These are phyloP conservation scores for Syzygium oleosum DNA, from an alignment of 345 rosid species.

Conservation along the genomic window DNA sequence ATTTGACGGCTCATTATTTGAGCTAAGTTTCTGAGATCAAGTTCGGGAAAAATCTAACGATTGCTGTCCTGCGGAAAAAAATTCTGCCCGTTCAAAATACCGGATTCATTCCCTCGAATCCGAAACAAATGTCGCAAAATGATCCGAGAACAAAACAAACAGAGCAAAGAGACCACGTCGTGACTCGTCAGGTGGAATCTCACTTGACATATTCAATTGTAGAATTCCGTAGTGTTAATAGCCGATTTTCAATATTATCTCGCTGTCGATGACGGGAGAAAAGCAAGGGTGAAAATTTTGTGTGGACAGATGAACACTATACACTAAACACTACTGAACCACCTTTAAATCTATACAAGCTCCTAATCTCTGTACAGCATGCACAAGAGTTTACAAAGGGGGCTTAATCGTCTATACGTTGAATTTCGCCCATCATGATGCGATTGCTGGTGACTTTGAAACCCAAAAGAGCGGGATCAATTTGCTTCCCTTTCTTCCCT, in stretches of 20 bases:
- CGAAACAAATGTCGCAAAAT: neutral
- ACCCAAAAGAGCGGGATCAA: slow-evolving; percentile 86
- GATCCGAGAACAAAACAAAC: neutral
- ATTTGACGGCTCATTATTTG: neutral
- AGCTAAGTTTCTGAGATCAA: neutral
- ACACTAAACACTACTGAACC: neutral
- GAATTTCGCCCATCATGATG: slow-evolving; percentile 90
- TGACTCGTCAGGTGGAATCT: neutral
- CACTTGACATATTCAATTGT: neutral
- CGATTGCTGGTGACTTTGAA: slow-evolving; percentile 92
- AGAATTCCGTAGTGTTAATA: neutral
- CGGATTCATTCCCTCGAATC: neutral
- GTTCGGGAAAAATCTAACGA: neutral
- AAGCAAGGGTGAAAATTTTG: neutral
- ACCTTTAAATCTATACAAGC: slow-evolving; percentile 16
- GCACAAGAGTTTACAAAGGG: slow-evolving; percentile 1
- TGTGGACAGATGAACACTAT: neutral
- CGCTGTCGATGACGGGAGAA: neutral
- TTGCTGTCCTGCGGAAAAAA: neutral
- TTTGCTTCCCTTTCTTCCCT: slow-evolving; percentile 86
- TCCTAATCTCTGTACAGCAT: slow-evolving; percentile 1
- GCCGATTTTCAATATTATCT: neutral
- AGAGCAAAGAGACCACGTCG: neutral
- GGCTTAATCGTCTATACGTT: slow-evolving; percentile 48
- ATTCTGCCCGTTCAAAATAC: neutral